Evolutionary conservation across 2,329 filamentous ascomycete species (phyloP), one percentile per base, ranked within the genome.

Genomic region (Ramularia endophylla): DNA sequence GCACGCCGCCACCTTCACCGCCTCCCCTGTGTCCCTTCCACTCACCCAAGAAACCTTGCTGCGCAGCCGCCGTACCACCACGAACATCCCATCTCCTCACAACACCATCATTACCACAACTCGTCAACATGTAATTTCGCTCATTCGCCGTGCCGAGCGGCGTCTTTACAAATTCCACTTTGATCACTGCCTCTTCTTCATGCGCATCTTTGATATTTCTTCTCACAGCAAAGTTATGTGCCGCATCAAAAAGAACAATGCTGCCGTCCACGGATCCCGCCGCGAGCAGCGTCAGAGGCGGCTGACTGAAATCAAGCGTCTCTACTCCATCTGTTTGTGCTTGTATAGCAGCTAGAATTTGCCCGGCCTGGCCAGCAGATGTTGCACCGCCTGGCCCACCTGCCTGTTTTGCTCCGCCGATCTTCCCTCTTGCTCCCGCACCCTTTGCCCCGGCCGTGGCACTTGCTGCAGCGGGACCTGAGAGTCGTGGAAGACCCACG

Each of bases 21-120:
- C 86, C 80, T 20, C 89, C 81, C 54, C 86, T 65, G 63, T 98
- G 92, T 0, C 92, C 92, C 64, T 76, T 87, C 89, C 89, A 97
- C 66, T 95, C 89, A 50, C 81, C 83, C 17, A 87, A 68, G 38
- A 94, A 68, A 0, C 87, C 88, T 38, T 80, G 79, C 7, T 74
- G 78, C 2, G 78, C 79, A 1, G 77, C 77, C 1, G 76, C 74
- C 1, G 80, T 85, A 6, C 83, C 81, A 40, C 81, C 82, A 32
- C 81, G 66, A 4, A 78, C 72, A 65, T 98, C 90, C 92, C 92
- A 98, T 46, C 89, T 73, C 57, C 87, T 75, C 15, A 98, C 79
- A 0, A 89, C 87, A 13, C 92, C 90, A 58, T 98, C 92, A 74
- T 95, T 87, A 7, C 92, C 92, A 53, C 83, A 89, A 50, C 80